Base-by-base conservation (phyloP, 495 filamentous ascomycete species). In the Antarctomyces pellizariae region DNA sequence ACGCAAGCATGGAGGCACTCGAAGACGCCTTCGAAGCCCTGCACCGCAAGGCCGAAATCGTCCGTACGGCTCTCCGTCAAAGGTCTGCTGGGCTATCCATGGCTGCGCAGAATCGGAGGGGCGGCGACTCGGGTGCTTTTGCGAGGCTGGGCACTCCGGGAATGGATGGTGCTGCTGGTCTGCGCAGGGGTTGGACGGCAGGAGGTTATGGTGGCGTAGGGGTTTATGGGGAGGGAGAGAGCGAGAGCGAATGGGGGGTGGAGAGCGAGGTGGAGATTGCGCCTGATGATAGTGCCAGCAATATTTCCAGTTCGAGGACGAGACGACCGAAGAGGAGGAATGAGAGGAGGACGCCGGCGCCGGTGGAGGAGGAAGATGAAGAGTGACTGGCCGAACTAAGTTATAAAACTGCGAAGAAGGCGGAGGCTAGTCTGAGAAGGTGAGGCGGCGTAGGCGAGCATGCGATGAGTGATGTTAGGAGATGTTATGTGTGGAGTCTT, bases 1-100 rank as follows among this genome's bases (percentile, higher is more conserved):
- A 76, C 52, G 62, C 64, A 15, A 73, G 79, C 22, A 92, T 97
- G 75, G 86, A 95, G 48, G 67, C 72, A 8, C 64, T 97, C 17
- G 89, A 95, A 48, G 76, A 92, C 44, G 82, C 86, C 2, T 91
- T 97, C 36, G 89, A 95, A 51, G 74, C 67, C 23, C 64, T 97
- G 16, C 89, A 97, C 40, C 57, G 59, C 38, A 74, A 70, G 39
- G 82, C 89, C 9, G 79, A 95, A 39, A 44, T 55, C 0, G 76
- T 97, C 10, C 74, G 89, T 0, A 66, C 63, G 8, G 62, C 71
- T 2, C 61, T 95, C 2, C 69, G 80, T 3, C 70, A 82, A 37
- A 71, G 83, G 11, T 64, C 68, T 13, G 75, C 77, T 7, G 82
- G 76, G 1, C 53, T 93, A 4, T 63, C 72, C 3, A 66, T 84